Conservation (phyloP, 2,329 filamentous ascomycete species). For the Colletotrichum orbiculare region DNA sequence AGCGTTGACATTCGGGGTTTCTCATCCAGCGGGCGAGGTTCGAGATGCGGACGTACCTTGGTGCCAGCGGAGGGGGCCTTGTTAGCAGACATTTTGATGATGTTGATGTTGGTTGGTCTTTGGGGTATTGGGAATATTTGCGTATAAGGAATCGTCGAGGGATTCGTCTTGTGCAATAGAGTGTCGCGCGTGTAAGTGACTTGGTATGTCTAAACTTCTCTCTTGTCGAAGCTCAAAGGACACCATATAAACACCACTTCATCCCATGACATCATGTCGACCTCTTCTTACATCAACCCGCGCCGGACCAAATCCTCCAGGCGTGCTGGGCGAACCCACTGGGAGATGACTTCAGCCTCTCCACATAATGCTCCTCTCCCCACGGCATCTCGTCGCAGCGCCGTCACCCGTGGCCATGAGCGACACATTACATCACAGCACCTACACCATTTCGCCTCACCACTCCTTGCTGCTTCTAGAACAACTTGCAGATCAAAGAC, state of each 20-base stretch:
- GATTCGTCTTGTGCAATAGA: background rate
- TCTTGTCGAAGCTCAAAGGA: background rate
- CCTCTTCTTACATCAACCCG: conserved; percentile 30
- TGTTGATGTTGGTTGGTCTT: conserved; percentile 5
- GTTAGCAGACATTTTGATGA: conserved; percentile 16
- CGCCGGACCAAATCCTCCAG: conserved; percentile 15
- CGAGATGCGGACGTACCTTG: conserved; percentile 9
- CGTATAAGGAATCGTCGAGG: background rate
- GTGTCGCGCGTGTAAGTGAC: background rate
- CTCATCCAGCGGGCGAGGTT: too few relatives aligned
- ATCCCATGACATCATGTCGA: conserved; percentile 31
- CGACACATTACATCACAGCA: conserved; percentile 28
- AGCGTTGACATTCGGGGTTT: conserved; percentile 12
- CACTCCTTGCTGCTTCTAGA: background rate
- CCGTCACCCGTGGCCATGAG: conserved; percentile 8
- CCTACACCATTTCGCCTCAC: background rate
- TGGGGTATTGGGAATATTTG: background rate
- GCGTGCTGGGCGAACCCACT: conserved; percentile 23
- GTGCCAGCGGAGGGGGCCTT: conserved; percentile 31
- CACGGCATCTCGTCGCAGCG: background rate
- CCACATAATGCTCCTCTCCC: conserved; percentile 22
- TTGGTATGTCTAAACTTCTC: background rate
- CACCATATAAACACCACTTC: conserved; percentile 15
- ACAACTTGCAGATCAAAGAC: background rate
- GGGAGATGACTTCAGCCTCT: conserved; percentile 35